phyloP scores from a whole-genome alignment of 2,329 filamentous ascomycete species.

The Verticillium nonalfalfae region DNA sequence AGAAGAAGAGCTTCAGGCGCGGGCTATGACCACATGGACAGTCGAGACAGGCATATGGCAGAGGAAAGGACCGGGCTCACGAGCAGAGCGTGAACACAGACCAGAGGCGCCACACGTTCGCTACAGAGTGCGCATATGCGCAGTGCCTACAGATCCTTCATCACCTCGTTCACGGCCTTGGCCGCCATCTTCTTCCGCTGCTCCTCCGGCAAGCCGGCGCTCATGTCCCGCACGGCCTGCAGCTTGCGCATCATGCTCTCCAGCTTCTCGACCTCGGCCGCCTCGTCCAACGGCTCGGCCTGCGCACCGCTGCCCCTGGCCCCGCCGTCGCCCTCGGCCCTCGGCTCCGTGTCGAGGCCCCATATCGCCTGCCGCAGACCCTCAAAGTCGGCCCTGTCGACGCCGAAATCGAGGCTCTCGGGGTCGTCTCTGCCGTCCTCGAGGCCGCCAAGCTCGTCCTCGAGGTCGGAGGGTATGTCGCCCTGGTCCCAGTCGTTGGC shows the following conservation, averaged over 20 bases:
- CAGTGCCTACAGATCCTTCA: slow-evolving; percentile 44
- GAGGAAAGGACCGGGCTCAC: no score
- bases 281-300: slow-evolving; percentile 24
- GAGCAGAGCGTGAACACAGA: no score
- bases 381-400: slow-evolving; percentile 46
- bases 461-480: slow-evolving; percentile 19
- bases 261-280: slow-evolving; percentile 51
- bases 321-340: slow-evolving; percentile 1
- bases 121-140: no score
- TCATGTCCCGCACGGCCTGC: slow-evolving; percentile 54
- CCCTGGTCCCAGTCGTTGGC: slow-evolving; percentile 56
- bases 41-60: no score
- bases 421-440: slow-evolving; percentile 32
- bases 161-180: slow-evolving; percentile 56
- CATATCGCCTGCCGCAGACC: slow-evolving; percentile 47
- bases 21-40: no score
- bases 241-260: slow-evolving; percentile 60
- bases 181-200: slow-evolving; percentile 56
- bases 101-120: no score
- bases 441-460: slow-evolving; percentile 18
- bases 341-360: slow-evolving; percentile 18
- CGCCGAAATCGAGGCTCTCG: slow-evolving; percentile 43
- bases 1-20: no score
- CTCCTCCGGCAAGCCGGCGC: slow-evolving; percentile 51
- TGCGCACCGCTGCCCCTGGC: slow-evolving; percentile 9